These are phyloP conservation scores for Aspergillus novofumigatus DNA, from an alignment of 2,329 filamentous ascomycete genomes.

Conservation along the genomic window DNA sequence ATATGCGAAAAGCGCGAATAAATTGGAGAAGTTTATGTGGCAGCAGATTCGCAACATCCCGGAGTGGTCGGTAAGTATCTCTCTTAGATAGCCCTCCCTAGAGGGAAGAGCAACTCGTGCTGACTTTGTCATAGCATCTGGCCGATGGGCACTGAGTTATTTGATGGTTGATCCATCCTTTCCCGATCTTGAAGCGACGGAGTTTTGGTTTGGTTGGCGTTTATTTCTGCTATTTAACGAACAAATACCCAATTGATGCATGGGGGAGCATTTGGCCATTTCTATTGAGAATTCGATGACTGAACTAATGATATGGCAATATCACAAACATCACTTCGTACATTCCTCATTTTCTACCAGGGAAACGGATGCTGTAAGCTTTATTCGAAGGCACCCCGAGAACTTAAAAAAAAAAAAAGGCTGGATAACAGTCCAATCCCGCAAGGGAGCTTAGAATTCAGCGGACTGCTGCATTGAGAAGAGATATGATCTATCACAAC, in stretches of 20 bases:
- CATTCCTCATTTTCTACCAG: neutral
- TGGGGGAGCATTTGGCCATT: slow-evolving; percentile 7
- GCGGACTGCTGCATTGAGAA: neutral
- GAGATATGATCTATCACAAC: neutral
- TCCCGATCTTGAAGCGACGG: slow-evolving; percentile 2
- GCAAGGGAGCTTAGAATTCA: neutral
- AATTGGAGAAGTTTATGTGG: slow-evolving; percentile 94
- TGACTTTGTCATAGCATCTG: slow-evolving; percentile 31
- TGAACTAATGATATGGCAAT: neutral
- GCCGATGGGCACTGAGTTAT: slow-evolving; percentile 33
- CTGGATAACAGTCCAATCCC: neutral
- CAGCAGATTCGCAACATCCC: slow-evolving; percentile 84
- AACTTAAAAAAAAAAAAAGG: neutral
- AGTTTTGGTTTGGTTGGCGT: slow-evolving; percentile 11
- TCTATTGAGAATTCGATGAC: neutral
- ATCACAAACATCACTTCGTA: neutral
- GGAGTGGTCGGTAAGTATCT: slow-evolving; percentile 69
- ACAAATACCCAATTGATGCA: slow-evolving; percentile 14
- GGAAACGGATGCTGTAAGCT: neutral
- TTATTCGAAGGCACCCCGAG: neutral
- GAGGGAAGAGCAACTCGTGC: neutral
- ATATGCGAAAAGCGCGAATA: slow-evolving; percentile 92
- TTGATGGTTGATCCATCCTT: slow-evolving; percentile 14
- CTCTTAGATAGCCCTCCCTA: neutral
- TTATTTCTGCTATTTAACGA: slow-evolving; percentile 3